Evolutionary conservation across 73 alveolate species (phyloP), one percentile per base, ranked within the genome.

Genomic region (Effrenium voratum): DNA sequence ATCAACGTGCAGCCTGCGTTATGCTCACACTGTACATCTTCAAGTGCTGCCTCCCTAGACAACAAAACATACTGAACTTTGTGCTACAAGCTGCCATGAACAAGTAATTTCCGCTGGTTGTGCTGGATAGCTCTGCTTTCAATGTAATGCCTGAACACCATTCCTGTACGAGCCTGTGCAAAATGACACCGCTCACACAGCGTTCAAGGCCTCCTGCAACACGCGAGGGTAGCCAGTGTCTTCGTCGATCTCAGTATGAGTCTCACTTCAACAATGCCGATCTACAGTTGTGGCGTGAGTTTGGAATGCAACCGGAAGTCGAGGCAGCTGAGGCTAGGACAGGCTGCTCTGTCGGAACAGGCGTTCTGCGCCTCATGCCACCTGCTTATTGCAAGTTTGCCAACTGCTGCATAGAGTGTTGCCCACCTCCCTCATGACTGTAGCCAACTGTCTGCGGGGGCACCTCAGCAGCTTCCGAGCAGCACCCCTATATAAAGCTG

Each of bases 131-230:
- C n/a, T n/a, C n/a, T n/a, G n/a, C n/a, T n/a, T n/a, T n/a, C n/a
- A n/a, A n/a, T n/a, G n/a, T n/a, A n/a, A n/a, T n/a, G n/a, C n/a
- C n/a, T n/a, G n/a, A n/a, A n/a, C n/a, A n/a, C n/a, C n/a, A n/a
- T n/a, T n/a, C n/a, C n/a, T n/a, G n/a, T n/a, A n/a, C n/a, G n/a
- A n/a, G n/a, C n/a, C n/a, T n/a, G n/a, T n/a, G n/a, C n/a, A n/a
- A n/a, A n/a, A n/a, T n/a, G n/a, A n/a, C n/a, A n/a, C n/a, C n/a
- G n/a, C n/a, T n/a, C n/a, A n/a, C n/a, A n/a, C n/a, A n/a, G n/a
- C n/a, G n/a, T n/a, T n/a, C n/a, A n/a, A n/a, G n/a, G 95, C 95
- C 95, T 87, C 95, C 85, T 87, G 95, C 38, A 87, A 68, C 22
- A 87, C 95, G 30, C 95, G 95, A 16, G 95, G 95, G 40, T 63